Percentiles rank a stretch among this genome's conserved stretches.
These are phyloP conservation scores for Yueomyces sp. DNA, from an alignment of 805 yeast species.

Conservation along the genomic window DNA sequence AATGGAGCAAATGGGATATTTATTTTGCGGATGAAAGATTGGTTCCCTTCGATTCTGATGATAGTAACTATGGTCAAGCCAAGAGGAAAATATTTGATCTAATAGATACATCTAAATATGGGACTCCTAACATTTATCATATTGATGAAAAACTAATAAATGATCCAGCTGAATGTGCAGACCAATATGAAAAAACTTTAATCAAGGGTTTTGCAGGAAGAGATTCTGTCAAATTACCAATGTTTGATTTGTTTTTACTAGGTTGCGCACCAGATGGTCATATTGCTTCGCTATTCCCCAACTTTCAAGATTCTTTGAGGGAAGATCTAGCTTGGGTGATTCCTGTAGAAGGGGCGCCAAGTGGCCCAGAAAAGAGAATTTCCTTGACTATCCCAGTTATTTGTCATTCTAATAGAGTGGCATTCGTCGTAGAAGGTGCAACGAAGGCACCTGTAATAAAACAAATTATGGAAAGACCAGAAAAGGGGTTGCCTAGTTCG, in stretches of 20 bases:
- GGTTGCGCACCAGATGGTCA: conserved; percentile 99
- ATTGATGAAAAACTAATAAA: conserved; percentile 61
- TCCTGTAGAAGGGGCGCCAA: conserved; percentile 80
- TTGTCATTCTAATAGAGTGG: conserved; percentile 78
- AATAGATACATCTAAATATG: conserved; percentile 11
- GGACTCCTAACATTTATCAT: conserved; percentile 58
- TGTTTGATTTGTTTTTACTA: conserved; percentile 72
- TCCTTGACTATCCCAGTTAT: conserved; percentile 86
- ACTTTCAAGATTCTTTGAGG: conserved; percentile 62
- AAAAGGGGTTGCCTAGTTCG: conserved; percentile 83
- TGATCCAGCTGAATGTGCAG: conserved; percentile 83
- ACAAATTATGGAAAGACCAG: conserved; percentile 89
- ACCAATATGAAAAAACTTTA: conserved; percentile 68
- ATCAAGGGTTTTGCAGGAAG: conserved; percentile 85
- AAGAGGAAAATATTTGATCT: conserved; percentile 63
- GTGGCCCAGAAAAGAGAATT: conserved; percentile 71
- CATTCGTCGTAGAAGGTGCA: conserved; percentile 90
- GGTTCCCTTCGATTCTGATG: conserved; percentile 66
- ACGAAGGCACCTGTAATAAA: conserved; percentile 86
- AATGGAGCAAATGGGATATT: conserved; percentile 84
- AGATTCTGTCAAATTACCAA: conserved; percentile 83
- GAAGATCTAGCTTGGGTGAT: conserved; percentile 89
- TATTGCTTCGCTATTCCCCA: conserved; percentile 84
- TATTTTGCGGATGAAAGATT: conserved; percentile 88
- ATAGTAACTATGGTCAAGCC: conserved; percentile 73